Conservation (phyloP, 176 grass and related monocot genomes). For the Chrysopogon serrulatus region DNA sequence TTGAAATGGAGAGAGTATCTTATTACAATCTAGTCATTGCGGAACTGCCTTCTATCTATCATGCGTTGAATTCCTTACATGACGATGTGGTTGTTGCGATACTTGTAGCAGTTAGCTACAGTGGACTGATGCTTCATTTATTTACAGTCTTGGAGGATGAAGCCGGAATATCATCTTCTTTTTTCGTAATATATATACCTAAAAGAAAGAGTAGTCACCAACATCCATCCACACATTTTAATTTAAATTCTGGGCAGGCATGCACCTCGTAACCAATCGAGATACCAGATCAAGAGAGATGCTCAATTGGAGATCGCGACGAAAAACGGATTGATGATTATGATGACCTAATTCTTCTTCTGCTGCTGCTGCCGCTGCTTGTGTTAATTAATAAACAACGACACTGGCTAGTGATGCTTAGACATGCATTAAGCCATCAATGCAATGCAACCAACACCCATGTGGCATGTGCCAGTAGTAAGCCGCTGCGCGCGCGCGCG, state of each 20-base stretch:
- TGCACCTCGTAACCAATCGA: not conserved
- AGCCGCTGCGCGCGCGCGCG: not conserved
- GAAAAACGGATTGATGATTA: too few species aligned
- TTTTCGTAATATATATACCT: too few species aligned
- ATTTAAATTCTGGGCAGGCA: not conserved
- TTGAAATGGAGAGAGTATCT: too few species aligned
- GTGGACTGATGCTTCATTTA: too few species aligned
- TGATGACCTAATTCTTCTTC: not conserved
- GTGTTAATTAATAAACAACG: not conserved
- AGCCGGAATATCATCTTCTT: too few species aligned
- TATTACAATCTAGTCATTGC: too few species aligned
- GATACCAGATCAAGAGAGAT: not conserved
- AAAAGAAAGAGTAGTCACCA: not conserved
- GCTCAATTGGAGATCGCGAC: not conserved
- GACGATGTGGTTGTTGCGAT: too few species aligned
- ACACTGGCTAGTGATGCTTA: not conserved
- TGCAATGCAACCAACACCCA: constrained; percentile 2
- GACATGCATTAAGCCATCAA: too few species aligned
- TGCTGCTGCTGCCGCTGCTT: not conserved
- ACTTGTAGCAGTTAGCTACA: too few species aligned
- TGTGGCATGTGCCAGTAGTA: not conserved
- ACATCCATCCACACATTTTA: not conserved
- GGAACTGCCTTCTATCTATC: too few species aligned
- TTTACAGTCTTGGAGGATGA: too few species aligned
- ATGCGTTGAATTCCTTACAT: too few species aligned